Percentiles rank a stretch among this genome's conserved stretches.
These are phyloP conservation scores for Bonia amplexicaulis DNA, from an alignment of 176 grass and related monocot genomes.

Conservation along the genomic window DNA sequence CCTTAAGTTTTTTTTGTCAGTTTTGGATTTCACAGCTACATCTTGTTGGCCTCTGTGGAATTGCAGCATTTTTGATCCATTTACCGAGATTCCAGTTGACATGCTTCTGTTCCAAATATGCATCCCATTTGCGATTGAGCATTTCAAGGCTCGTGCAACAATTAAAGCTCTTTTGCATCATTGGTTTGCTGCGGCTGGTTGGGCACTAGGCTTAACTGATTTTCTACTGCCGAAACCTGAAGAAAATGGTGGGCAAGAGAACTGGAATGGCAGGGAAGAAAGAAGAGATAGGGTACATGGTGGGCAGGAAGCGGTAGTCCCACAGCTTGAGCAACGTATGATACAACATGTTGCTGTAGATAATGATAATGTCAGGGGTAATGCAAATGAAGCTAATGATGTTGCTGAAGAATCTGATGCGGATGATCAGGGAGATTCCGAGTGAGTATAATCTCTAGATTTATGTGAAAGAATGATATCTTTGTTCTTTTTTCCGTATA, in stretches of 20 bases:
- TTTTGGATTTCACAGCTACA: not conserved
- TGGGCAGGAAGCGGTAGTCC: slow-evolving; percentile 47
- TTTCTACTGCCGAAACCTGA: slow-evolving; percentile 79
- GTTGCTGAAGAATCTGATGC: slow-evolving; percentile 69
- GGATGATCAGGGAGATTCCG: slow-evolving; percentile 82
- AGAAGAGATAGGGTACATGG: slow-evolving; percentile 64
- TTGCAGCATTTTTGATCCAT: slow-evolving; percentile 93
- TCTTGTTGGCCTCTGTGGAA: not conserved
- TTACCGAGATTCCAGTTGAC: slow-evolving; percentile 91
- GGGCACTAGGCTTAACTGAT: slow-evolving; percentile 79
- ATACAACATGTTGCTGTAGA: slow-evolving; percentile 46
- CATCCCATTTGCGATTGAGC: slow-evolving; percentile 97
- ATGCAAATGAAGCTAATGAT: slow-evolving; percentile 54
- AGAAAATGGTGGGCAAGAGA: slow-evolving; percentile 76
- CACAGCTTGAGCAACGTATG: slow-evolving; percentile 53
- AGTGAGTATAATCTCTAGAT: slow-evolving; percentile 52
- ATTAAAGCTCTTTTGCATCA: slow-evolving; percentile 81
- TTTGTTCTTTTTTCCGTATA: not conserved
- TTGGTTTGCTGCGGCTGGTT: slow-evolving; percentile 90
- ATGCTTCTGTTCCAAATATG: slow-evolving; percentile 93
- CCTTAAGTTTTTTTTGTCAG: not conserved
- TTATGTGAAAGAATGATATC: not conserved
- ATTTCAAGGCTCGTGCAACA: slow-evolving; percentile 87
- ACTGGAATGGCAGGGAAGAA: slow-evolving; percentile 63
- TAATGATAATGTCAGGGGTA: slow-evolving; percentile 48